Evolutionary conservation across 495 filamentous ascomycete genomes (phyloP), one percentile per base, ranked within the genome.

Genomic region (Amphirosellinia nigrospora): DNA sequence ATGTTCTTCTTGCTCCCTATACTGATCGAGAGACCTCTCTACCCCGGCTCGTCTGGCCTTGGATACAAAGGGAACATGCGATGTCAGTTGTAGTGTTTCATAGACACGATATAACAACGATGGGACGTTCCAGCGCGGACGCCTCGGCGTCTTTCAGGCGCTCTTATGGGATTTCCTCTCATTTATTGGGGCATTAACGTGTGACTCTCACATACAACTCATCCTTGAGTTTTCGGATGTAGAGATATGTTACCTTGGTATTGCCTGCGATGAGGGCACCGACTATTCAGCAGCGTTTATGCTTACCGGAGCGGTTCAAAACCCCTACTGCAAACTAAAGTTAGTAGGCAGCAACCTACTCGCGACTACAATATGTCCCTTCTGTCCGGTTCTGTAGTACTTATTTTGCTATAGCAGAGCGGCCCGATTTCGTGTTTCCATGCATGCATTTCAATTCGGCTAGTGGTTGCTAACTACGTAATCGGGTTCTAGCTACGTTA

Each of bases 401-500:
- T 15, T 21, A 50, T 52, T 30, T 41, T 34, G 23, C 63, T 8
- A 19, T 28, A 46, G 53, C 10, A 32, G 21, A 26, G 21, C 26
- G 16, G 46, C 19, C 34, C 21, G 32, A 65, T 53, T 50, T 64
- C 43, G 50, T 28, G 5, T 36, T 6, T 50, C 16, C 28, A 28
- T 23, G 43, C 11, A 19, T 62, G 28, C 39, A 46, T n/a, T 30
- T 36, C 28, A 13, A 26, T 34, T 43, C 7, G 39, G 16, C 28
- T 19, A 39, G 63, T 52, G 28, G 46, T 67, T 55, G 64, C 50
- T 50, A 60, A 60, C 28, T n/a, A 32, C 65, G 36, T 52, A 38
- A 58, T 45, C 21, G 34, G 60, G 65, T 34, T 43, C 68, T 66
- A 39, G 58, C 64, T 56, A 70, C 56, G 21, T 64, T 55, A 61